Base-by-base conservation (phyloP, 2,329 filamentous ascomycete genomes). In the Ophiocordyceps camponoti-leonardi region DNA sequence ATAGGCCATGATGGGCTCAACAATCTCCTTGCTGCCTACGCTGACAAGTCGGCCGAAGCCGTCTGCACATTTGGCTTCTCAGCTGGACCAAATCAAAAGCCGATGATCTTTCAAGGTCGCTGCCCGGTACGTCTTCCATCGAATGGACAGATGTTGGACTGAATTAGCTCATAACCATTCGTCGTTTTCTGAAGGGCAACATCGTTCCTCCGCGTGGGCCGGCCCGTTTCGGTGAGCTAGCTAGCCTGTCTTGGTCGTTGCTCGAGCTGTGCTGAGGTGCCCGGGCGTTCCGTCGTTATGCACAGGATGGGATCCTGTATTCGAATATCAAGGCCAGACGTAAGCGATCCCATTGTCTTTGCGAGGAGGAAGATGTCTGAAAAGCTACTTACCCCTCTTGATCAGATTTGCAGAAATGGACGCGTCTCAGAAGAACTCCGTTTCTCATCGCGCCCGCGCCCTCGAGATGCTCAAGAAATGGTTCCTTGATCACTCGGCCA, bases 41-140 rank as follows among this genome's bases (percentile, higher is more conserved):
- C 84, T 26, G 85, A 98, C 65, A 95, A 95, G 64, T 83, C 81
- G 41, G 87, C 87, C 41, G 80, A 94, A 64, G 90, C 92, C 18
- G 84, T 98, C 42, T 95, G 90, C 66, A 98, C 92, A 1, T 98
- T 98, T 65, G 92, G 81, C 22, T 95, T 93, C 65, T 92, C 78
- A 46, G 74, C 80, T 51, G 92, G 90, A 0, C 92, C 88, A 5
- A 88, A 85, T 3, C 71, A 85, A 45, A 79, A 94, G 57, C 81
- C 86, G 1, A 72, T 94, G 26, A 69, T 96, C 16, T 98, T 98
- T 65, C 88, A 98, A 64, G 92, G 92, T 10, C 73, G 86, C 48
- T 95, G 88, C 13, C 72, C 83, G 54, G 84, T 86, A 65, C 59
- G 71, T 61, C 30, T 18, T n/a, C 7, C 13, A 18, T 20, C 19